Base-by-base conservation (phyloP, 805 yeast genomes). In the Cyberlindnera veronae region DNA sequence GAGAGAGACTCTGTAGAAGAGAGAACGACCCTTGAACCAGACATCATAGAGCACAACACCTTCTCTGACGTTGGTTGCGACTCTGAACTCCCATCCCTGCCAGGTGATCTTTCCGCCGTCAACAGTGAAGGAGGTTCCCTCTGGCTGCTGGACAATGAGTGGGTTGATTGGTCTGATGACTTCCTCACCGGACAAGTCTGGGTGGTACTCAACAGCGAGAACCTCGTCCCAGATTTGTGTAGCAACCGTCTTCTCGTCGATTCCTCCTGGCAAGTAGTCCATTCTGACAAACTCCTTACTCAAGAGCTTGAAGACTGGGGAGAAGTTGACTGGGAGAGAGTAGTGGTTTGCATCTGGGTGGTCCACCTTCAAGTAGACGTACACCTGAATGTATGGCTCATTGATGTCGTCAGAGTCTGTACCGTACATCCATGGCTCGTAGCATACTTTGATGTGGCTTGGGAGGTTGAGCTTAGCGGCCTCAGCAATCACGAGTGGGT, bases 401-500 rank as follows among this genome's bases (percentile, higher is more conserved):
- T 60, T 67, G 14, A 59, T 39, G 30, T 55, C 53, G 34, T 75
- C 65, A 52, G 78, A 80, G 57, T 81, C 88, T 24, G 88, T 80
- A 55, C 91, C 95, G 60, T 85, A 84, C 73, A 84, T 85, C 95
- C 95, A 85, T 38, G 90, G 87, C 59, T 84, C 91, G 57, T 73
- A 73, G 51, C 79, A 72, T 35, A 81, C 80, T 26, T 60, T 53
- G 48, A 58, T 65, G 60, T 74, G 58, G 57, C 41, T 32, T 45
- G 89, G 90, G 43, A 84, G 67, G 49, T 77, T 71, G 62, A 83
- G 69, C 60, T 82, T 81, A 43, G 69, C 84, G 51, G 82, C 69
- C 61, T 84, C 89, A 19, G 80, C 84, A 45, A 60, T 48, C 45
- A 82, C 79, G 3, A 55, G 44, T 15, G 89, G 89, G 56, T 81